Percentiles rank a stretch among this genome's conserved stretches.
phyloP scores from a whole-genome alignment of 441 rosid genomes.

The Isatis lusitanica region DNA sequence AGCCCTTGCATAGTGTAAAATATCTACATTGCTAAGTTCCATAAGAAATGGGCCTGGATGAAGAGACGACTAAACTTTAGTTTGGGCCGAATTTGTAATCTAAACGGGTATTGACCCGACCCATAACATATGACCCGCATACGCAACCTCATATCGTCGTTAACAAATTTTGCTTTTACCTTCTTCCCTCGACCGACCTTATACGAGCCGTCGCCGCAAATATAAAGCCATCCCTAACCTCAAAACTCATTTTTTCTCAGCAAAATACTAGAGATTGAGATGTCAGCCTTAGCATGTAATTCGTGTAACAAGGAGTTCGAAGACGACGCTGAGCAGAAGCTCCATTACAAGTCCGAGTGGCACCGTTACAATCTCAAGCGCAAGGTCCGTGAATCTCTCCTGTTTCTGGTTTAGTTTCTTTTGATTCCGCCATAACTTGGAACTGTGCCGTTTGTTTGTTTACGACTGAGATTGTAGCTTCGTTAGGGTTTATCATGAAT shows the following conservation, averaged over 20 bases:
- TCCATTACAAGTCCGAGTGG: conserved; percentile 96
- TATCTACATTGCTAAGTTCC: too few species aligned
- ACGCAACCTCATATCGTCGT: conserved; percentile 1
- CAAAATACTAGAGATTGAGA: conserved; percentile 24
- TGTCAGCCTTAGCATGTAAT: conserved; percentile 84
- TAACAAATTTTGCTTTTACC: conserved; percentile 1
- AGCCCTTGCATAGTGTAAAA: too few species aligned
- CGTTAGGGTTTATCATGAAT: background rate
- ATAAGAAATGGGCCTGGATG: background rate
- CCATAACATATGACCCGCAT: background rate
- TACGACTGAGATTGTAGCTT: background rate
- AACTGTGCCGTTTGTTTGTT: background rate
- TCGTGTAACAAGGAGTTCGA: conserved; percentile 81
- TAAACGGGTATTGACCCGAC: conserved; percentile 8
- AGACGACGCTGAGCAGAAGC: conserved; percentile 72
- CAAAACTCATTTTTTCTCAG: background rate
- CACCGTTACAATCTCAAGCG: conserved; percentile 98
- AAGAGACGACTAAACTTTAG: background rate
- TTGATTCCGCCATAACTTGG: background rate
- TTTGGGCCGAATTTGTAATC: background rate
- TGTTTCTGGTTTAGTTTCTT: background rate
- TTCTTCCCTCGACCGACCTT: conserved; percentile 28
- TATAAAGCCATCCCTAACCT: background rate
- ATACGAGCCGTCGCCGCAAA: conserved; percentile 27
- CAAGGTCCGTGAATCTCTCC: conserved; percentile 51